Conservation (phyloP, 1,284 basidiomycete genomes). For the Cryptococcus depauperatus region DNA sequence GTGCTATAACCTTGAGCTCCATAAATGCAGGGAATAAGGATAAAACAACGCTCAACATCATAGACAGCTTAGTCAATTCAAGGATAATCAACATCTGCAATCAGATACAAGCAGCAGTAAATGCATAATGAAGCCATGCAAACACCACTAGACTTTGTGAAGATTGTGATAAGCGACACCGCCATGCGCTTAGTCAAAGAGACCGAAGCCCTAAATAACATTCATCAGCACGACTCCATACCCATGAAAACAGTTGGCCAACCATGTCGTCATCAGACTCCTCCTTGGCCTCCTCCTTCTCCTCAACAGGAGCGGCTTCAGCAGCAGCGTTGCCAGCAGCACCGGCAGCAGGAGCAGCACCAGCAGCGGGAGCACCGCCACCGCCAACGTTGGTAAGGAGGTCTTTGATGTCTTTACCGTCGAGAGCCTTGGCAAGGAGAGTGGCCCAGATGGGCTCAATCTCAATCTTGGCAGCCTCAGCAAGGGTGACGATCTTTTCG, state of each 20-base stretch:
- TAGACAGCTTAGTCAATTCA: too few relatives aligned
- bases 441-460: constrained; percentile 96
- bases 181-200: constrained; percentile 60
- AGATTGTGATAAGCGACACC: constrained; percentile 2
- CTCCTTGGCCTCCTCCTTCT: constrained; percentile 76
- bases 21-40: too few relatives aligned
- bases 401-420: constrained; percentile 96
- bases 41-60: too few relatives aligned
- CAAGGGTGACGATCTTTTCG: constrained; percentile 82
- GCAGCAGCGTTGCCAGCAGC: constrained; percentile 54
- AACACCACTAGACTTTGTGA: constrained; percentile 3
- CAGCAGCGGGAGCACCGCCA: constrained; percentile 63
- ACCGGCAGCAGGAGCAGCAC: constrained; percentile 49
- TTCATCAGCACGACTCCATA: constrained; percentile 1
- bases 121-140: constrained; percentile 7
- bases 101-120: too few relatives aligned
- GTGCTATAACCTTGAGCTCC: too few relatives aligned
- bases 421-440: constrained; percentile 93
- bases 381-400: constrained; percentile 61
- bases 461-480: constrained; percentile 72
- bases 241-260: constrained; percentile 38
- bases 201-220: constrained; percentile 62
- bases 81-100: too few relatives aligned
- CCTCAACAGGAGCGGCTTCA: constrained; percentile 57
- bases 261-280: constrained; percentile 82